Conservation (phyloP, 768 basidiomycete genomes). For the Zangia roseola region DNA sequence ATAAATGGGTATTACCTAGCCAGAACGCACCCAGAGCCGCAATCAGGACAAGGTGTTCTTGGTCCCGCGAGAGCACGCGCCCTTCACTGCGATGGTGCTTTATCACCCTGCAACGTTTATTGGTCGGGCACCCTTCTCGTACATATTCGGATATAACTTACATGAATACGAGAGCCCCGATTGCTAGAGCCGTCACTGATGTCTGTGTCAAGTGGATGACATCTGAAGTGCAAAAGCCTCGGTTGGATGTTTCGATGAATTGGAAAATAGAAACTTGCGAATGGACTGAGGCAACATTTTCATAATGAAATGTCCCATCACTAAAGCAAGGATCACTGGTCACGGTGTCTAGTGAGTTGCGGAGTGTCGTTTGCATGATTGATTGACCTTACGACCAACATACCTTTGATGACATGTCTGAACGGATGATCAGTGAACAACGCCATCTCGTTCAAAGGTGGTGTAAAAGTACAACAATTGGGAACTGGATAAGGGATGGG, state of each 20-base stretch:
- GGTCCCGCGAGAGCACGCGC: conserved; percentile 60
- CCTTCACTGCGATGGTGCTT: conserved; percentile 63
- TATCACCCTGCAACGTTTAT: conserved; percentile 46
- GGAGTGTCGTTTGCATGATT: neutral
- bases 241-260: conserved; percentile 4
- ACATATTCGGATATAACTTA: conserved; percentile 34
- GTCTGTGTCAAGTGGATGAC: conserved; percentile 69
- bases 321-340: conserved; percentile 48
- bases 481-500: conserved; percentile 22
- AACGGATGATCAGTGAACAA: conserved; percentile 33
- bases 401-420: conserved; percentile 34
- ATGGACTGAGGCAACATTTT: conserved; percentile 41
- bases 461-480: conserved; percentile 8
- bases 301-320: conserved; percentile 50
- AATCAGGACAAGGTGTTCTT: conserved; percentile 74
- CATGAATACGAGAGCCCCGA: conserved; percentile 65
- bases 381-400: conserved; percentile 2
- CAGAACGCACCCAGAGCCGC: conserved; percentile 71
- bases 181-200: conserved; percentile 66
- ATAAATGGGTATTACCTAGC: conserved; percentile 55
- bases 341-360: conserved; percentile 12
- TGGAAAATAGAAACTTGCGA: conserved; percentile 25
- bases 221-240: conserved; percentile 38
- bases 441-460: conserved; percentile 25
- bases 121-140: neutral